Base-by-base conservation (phyloP, 257 asterid genomes). In the Linaria vulgaris region DNA sequence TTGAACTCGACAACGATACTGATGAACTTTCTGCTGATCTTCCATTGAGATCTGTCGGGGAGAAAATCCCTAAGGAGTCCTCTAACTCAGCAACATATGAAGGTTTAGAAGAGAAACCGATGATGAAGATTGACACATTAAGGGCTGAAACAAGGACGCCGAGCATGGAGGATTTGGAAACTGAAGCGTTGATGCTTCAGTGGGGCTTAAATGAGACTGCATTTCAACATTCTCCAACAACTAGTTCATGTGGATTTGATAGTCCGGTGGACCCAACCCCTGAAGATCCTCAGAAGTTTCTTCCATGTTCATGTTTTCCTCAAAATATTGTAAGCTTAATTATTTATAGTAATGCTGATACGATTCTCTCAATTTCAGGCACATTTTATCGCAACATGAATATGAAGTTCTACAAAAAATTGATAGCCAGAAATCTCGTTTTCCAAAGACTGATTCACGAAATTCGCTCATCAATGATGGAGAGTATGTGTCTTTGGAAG, bases 111-210 rank as follows among this genome's bases (percentile, higher is more conserved):
- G 82, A 64, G 61, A 76, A 54, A 67, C 70, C 82, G 63, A 63
- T 53, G 56, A 66, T 62, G 66, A 87, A 79, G 56, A 76, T 51
- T 11, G 83, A 78, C 70, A 72, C 69, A 59, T 52, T 62, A 49
- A 70, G 61, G 58, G 60, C 73, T 22, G 41, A 34, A 34, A 76
- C 85, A 50, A 82, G 79, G 70, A 88, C 90, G 68, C 78, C 76
- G 14, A 68, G 38, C 70, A 46, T 87, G 79, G 99, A 87, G 80
- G 94, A 80, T 79, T 56, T 87, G 86, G 99, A 94, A 83, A 85
- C 94, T 0, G 96, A 90, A 74, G 82, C 86, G 66, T 73, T 94
- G 82, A 87, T 90, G 97, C 84, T 68, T 3, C 84, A 90, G 63
- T 87, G 91, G 94, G 95, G 94, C 61, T 72, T 90, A 63, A 80